Evolutionary conservation across 1,284 basidiomycete genomes (phyloP).

Genomic region (Boletus smithii): DNA sequence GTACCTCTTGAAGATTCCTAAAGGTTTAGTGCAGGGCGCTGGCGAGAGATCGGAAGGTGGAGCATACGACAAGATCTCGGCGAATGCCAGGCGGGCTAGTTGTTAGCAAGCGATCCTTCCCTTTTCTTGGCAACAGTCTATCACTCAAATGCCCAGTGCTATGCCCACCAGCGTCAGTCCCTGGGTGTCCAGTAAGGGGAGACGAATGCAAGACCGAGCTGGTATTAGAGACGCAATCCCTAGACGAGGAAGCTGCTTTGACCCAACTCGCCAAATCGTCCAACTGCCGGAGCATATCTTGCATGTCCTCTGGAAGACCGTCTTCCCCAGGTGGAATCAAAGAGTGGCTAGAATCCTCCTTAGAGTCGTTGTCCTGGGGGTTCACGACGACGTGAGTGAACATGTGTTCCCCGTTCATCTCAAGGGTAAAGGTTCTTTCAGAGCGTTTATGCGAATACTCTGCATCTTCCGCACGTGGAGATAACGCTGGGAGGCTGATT

Average conservation of each 20-base stretch:
- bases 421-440: conserved; percentile 18
- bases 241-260: conserved; percentile 21
- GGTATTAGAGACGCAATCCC: conserved; percentile 2
- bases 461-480: conserved; percentile 1
- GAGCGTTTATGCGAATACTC: conserved; percentile 23
- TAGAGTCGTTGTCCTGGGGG: background rate
- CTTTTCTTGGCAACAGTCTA: conserved; percentile 12
- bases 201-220: conserved; percentile 4
- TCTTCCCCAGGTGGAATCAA: background rate
- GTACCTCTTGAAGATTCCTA: conserved; percentile 12
- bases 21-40: conserved; percentile 1
- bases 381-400: conserved; percentile 17
- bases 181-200: background rate
- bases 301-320: conserved; percentile 32
- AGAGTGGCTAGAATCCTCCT: background rate
- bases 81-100: background rate
- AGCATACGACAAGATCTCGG: conserved; percentile 16
- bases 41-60: background rate
- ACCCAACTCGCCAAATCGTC: conserved; percentile 33
- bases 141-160: background rate
- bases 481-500: conserved; percentile 15
- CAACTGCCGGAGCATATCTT: conserved; percentile 26
- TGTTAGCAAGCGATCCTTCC: conserved; percentile 23
- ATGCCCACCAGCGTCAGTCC: background rate
- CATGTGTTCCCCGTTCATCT: conserved; percentile 13